Evolutionary conservation across 768 basidiomycete genomes (phyloP).

Genomic region (Lyophyllum atratum): DNA sequence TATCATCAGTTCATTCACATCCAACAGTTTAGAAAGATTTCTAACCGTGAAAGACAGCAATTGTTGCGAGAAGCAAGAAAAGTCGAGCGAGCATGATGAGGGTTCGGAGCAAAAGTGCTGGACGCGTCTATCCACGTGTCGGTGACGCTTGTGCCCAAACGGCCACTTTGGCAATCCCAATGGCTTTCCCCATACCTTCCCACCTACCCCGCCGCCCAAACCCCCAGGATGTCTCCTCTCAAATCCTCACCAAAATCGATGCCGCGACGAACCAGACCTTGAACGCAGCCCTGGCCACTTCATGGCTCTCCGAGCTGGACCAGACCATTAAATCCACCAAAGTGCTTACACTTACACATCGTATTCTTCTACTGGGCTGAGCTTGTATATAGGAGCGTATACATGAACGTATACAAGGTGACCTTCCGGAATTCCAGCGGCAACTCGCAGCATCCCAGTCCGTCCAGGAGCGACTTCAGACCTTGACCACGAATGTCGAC

Average conservation of each 20-base stretch:
- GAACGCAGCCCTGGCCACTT: conserved; percentile 59
- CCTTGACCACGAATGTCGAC: conserved; percentile 56
- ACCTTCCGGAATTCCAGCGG: conserved; percentile 62
- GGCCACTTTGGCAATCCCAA: conserved; percentile 28
- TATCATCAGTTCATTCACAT: conserved; percentile 3
- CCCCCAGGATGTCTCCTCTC: conserved; percentile 68
- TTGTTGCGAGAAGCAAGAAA: conserved; percentile 45
- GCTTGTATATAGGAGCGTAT: conserved; percentile 55
- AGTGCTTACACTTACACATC: conserved; percentile 39
- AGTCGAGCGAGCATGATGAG: conserved; percentile 47
- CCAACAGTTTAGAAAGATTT: neutral
- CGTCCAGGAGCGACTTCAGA: conserved; percentile 58
- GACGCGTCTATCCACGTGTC: conserved; percentile 19
- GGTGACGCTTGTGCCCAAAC: conserved; percentile 15
- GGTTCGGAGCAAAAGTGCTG: conserved; percentile 10
- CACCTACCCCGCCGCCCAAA: conserved; percentile 69
- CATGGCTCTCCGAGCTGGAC: conserved; percentile 76
- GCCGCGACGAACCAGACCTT: conserved; percentile 58
- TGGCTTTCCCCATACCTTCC: conserved; percentile 76
- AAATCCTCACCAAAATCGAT: conserved; percentile 71
- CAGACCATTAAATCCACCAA: conserved; percentile 70
- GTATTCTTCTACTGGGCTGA: conserved; percentile 8
- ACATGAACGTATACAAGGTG: conserved; percentile 68
- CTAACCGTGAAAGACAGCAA: conserved; percentile 59
- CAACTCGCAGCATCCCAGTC: conserved; percentile 65